Base-by-base conservation (phyloP, 2,329 filamentous ascomycete species). In the Diaporthe australafricana region DNA sequence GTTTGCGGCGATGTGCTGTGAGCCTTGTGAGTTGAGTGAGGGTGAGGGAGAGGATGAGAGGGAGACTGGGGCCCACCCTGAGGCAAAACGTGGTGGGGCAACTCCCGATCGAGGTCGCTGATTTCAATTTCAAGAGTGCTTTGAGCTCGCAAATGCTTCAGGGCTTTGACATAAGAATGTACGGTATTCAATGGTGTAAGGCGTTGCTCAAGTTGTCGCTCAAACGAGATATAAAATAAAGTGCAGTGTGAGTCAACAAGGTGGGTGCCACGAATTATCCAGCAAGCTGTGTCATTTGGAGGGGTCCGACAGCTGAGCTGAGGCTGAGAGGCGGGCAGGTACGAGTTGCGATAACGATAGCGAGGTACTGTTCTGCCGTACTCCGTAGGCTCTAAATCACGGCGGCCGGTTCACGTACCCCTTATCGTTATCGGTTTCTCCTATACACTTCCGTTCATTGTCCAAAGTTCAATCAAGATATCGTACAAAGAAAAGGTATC, bases 1-100 rank as follows among this genome's bases (percentile, higher is more conserved):
- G 52, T 52, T 35, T 35, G 32, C 9, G 32, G 32, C 32, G 27
- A 42, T 25, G 22, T 27, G 52, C 52, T 47, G 52, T 52, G 62
- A 52, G 52, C 17, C 42, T 32, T 50, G 30, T 48, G 32, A 42
- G 52, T 38, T 30, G 69, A 11, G 25, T 56, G 42, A 38, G 32
- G 55, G 55, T 27, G 56, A 45, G 70, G 53, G 8, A 48, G 53
- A 69, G 40, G 48, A 30, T 16, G 22, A 62, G 30, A 57, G n/a
- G n/a, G 25, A 56, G 48, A 45, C 16, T 22, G 11, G n/a, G 63
- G 40, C 47, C 70, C 55, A 68, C 55, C 22, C 27, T 35, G 40
- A 22, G 40, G 22, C 42, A 70, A 66, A 72, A 47, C 17, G 66
- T 66, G 68, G 71, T 50, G 71, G 71, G 68, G 68, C 68, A 71